phyloP scores from a whole-genome alignment of 768 basidiomycete species.

The Pluteus cervinus region DNA sequence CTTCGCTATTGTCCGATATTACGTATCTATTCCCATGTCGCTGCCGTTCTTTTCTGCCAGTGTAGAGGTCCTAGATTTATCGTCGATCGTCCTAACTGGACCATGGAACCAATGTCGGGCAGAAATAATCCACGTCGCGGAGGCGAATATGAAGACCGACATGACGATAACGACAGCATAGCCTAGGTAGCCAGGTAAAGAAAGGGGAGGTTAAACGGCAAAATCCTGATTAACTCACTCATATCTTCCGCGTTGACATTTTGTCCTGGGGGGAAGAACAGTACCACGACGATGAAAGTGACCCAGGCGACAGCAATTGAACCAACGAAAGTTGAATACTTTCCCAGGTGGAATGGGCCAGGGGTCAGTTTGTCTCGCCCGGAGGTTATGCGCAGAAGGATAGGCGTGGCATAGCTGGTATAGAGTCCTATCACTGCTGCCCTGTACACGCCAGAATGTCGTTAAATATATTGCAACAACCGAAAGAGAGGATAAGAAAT shows the following conservation, averaged over 20 bases:
- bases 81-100: slow-evolving; percentile 47
- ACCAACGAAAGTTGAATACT: slow-evolving; percentile 56
- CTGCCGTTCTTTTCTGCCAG: slow-evolving; percentile 5
- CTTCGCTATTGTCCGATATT: no score
- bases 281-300: slow-evolving; percentile 49
- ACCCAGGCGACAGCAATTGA: slow-evolving; percentile 63
- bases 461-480: slow-evolving; percentile 2
- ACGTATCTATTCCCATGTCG: no score
- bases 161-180: slow-evolving; percentile 64
- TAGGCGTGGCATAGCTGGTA: slow-evolving; percentile 59
- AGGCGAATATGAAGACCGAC: slow-evolving; percentile 59
- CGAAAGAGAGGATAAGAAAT: slow-evolving; percentile 2
- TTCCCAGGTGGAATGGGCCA: slow-evolving; percentile 57
- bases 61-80: slow-evolving; percentile 9
- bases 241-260: slow-evolving; percentile 35
- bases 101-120: slow-evolving; percentile 70
- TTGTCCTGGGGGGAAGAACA: slow-evolving; percentile 50
- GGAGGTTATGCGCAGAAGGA: slow-evolving; percentile 66
- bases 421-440: slow-evolving; percentile 70
- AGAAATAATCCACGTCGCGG: slow-evolving; percentile 57
- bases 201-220: slow-evolving; percentile 2
- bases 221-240: slow-evolving; percentile 38
- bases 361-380: slow-evolving; percentile 52
- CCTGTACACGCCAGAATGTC: slow-evolving; percentile 28
- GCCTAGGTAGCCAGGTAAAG: no score